phyloP scores from a whole-genome alignment of 2,329 filamentous ascomycete genomes.

The Lizonia empirigonia region DNA sequence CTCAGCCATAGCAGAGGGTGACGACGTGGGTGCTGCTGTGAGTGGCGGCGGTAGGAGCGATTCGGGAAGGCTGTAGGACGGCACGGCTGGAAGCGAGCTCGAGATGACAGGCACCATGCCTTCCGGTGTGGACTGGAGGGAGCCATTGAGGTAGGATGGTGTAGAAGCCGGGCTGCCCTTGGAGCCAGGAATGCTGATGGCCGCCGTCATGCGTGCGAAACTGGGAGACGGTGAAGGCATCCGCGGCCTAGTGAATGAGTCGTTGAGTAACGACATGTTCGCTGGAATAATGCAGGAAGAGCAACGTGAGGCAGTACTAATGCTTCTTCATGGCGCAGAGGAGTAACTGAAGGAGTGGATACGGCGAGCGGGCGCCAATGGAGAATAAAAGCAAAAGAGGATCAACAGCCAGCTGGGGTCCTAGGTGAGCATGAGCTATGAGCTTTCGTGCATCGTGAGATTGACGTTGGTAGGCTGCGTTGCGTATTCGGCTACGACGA shows the following conservation, averaged over 20 bases:
- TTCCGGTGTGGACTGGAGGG: constrained; percentile 71
- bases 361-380: constrained; percentile 31
- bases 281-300: constrained; percentile 16
- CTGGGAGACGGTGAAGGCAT: constrained; percentile 44
- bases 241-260: constrained; percentile 35
- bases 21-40: constrained; percentile 53
- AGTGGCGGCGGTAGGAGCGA: constrained; percentile 63
- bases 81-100: constrained; percentile 51
- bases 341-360: constrained; percentile 24
- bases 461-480: constrained; percentile 26
- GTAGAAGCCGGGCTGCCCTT: constrained; percentile 49
- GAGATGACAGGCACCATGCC: constrained; percentile 61
- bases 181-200: constrained; percentile 46
- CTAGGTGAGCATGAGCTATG: constrained; percentile 28
- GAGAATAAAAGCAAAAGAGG: constrained; percentile 32
- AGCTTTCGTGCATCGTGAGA: constrained; percentile 40
- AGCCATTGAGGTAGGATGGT: constrained; percentile 59
- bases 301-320: constrained; percentile 21
- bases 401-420: constrained; percentile 38
- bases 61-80: constrained; percentile 74
- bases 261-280: constrained; percentile 38
- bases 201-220: constrained; percentile 35
- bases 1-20: constrained; percentile 66
- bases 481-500: constrained; percentile 28
- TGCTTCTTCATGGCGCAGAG: constrained; percentile 37